Evolutionary conservation across 495 filamentous ascomycete species (phyloP), one percentile per base, ranked within the genome.

Genomic region (Aspergillus saccharolyticus): DNA sequence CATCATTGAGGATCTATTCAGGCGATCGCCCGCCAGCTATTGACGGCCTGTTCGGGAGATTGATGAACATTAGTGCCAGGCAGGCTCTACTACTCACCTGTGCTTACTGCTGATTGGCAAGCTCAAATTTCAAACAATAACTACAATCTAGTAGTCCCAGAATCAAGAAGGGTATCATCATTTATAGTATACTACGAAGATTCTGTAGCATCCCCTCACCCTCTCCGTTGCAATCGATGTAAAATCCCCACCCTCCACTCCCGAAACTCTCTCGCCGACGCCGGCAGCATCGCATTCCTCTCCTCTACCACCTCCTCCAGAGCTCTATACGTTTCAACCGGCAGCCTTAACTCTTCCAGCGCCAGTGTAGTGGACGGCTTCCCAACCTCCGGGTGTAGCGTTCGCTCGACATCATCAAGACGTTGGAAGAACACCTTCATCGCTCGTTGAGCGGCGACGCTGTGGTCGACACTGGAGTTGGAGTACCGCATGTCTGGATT

Each of bases 161-260:
- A 3, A 28, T 28, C 25, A 28, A 28, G n/a, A n/a, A n/a, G n/a
- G n/a, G n/a, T n/a, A n/a, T n/a, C n/a, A n/a, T n/a, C n/a, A n/a
- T n/a, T n/a, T n/a, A n/a, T n/a, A n/a, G n/a, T n/a, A n/a, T n/a
- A n/a, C n/a, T n/a, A n/a, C n/a, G n/a, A n/a, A n/a, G n/a, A n/a
- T n/a, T n/a, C n/a, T n/a, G n/a, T n/a, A 28, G 25, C 25, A 28
- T 28, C 25, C 25, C 3, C 25, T 9, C 25, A 9, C 25, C 25
- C 25, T 28, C 25, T 9, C 25, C 57, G 58, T 19, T 66, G 59
- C 30, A 67, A 78, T 1, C 78, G 70, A 58, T 79, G 77, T 52
- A 91, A 56, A 7, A 91, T 69, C 1, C 83, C 86, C 44, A 90
- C 84, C 42, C 75, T 77, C 88, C 88, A 91, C 30, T 81, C 78